phyloP scores from a whole-genome alignment of 164 flowering plant genomes.

The Vitis labrusca region DNA sequence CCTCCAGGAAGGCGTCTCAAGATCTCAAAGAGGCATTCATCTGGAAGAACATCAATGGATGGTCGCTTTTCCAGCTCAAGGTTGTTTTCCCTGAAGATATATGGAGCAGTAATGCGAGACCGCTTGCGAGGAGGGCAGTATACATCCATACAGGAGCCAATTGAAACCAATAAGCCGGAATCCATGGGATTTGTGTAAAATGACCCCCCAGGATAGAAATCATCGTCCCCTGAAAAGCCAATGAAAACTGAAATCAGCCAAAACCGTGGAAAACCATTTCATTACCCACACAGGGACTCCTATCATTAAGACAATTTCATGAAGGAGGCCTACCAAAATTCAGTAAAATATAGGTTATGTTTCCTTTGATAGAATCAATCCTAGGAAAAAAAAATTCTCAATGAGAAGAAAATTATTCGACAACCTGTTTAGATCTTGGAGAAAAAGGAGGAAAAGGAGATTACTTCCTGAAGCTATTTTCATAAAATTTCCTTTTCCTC shows the following conservation, averaged over 20 bases:
- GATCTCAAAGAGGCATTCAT: constrained; percentile 87
- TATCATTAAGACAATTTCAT: not conserved
- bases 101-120: constrained; percentile 45
- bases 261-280: not conserved
- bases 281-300: not conserved
- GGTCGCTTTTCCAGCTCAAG: constrained; percentile 29
- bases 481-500: no score
- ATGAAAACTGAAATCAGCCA: constrained; percentile 11
- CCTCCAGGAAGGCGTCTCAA: constrained; percentile 57
- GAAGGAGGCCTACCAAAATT: not conserved
- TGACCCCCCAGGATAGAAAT: constrained; percentile 28
- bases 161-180: constrained; percentile 24
- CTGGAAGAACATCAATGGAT: constrained; percentile 70
- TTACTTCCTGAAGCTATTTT: no score
- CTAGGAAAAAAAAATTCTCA: no score
- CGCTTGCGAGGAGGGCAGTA: constrained; percentile 53
- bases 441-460: no score
- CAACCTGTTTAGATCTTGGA: no score
- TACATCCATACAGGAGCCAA: constrained; percentile 41
- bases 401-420: no score
- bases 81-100: constrained; percentile 17
- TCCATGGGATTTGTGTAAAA: constrained; percentile 29
- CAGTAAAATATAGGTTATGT: not conserved
- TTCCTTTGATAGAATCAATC: no score
- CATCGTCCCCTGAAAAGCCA: constrained; percentile 47